Percentiles rank a stretch among this genome's conserved stretches.
Conservation (phyloP, 1,139 yeast genomes). For the Saccharomyces hybrid region DNA sequence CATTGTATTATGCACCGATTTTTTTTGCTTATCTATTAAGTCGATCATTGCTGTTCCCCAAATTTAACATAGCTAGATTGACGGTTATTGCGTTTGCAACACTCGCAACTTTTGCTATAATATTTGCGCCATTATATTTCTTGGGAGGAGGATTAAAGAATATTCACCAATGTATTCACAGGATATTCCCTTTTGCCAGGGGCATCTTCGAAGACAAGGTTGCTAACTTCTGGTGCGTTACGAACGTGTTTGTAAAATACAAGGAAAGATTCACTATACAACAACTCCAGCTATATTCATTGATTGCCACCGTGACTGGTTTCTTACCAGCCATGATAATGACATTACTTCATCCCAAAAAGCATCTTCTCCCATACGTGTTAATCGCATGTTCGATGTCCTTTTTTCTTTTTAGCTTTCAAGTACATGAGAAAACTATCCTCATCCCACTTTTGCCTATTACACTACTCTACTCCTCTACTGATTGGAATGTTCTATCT, state of each 20-base stretch:
- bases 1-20: slow-evolving; percentile 84
- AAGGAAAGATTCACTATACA: slow-evolving; percentile 46
- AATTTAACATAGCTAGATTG: slow-evolving; percentile 43
- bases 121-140: slow-evolving; percentile 57
- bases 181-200: slow-evolving; percentile 87
- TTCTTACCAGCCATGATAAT: slow-evolving; percentile 58
- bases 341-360: slow-evolving; percentile 46
- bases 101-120: slow-evolving; percentile 42
- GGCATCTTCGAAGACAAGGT: slow-evolving; percentile 98
- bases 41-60: slow-evolving; percentile 30
- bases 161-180: slow-evolving; percentile 39
- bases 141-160: slow-evolving; percentile 36
- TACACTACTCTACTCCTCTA: slow-evolving; percentile 54
- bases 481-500: slow-evolving; percentile 53
- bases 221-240: slow-evolving; percentile 94
- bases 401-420: slow-evolving; percentile 84
- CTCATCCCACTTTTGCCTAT: slow-evolving; percentile 83
- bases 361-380: slow-evolving; percentile 57
- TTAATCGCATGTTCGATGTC: slow-evolving; percentile 81
- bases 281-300: slow-evolving; percentile 56
- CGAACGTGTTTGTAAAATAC: slow-evolving; percentile 71
- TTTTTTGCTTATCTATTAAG: slow-evolving; percentile 58
- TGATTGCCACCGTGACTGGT: slow-evolving; percentile 55
- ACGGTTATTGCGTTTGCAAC: slow-evolving; percentile 59
- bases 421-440: slow-evolving; percentile 91